Base-by-base conservation (phyloP, 495 filamentous ascomycete genomes). In the Melanomma pulvis-pyrius region DNA sequence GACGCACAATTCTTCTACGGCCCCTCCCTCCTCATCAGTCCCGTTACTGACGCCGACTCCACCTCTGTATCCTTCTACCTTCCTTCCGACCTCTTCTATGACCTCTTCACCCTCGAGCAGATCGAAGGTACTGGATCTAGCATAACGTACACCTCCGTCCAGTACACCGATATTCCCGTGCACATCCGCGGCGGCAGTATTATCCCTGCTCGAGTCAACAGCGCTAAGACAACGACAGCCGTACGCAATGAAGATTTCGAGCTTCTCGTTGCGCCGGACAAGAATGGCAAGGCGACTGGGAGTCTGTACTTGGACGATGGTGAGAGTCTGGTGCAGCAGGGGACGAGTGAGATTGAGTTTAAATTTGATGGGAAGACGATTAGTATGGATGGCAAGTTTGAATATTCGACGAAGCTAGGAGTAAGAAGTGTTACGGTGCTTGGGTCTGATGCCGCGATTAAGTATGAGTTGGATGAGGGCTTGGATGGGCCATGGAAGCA, bases 1-100 rank as follows among this genome's bases (percentile, higher is more conserved):
- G 81, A 89, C 28, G 71, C 81, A 5, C 90, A 94, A 70, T 96
- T 87, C 79, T 89, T 93, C 80, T 90, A 84, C 73, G 90, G 91
- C 5, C 79, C 85, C 9, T 81, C 82, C 11, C 75, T 93, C 51
- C 83, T 93, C n/a, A 84, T 94, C 29, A 83, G 83, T 4, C 91
- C 91, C 1, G 90, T 94, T 9, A 86, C 81, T 0, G 81, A 86
- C 12, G 79, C 87, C 63, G 82, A 85, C 59, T 75, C 79, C 28
- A 92, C 87, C 0, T 82, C 80, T 32, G 88, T 91, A 2, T 79
- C 84, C 15, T 84, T 90, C 46, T 93, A 93, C 76, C 82, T 94
- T 47, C 89, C 90, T 41, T 70, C 88, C 36, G 90, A 89, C 71
- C 71, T 86, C 61, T 92, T 90, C 79, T 94, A 93, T 78, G 89